phyloP scores from a whole-genome alignment of 1,284 basidiomycete species.

The Tylopilus sp. region DNA sequence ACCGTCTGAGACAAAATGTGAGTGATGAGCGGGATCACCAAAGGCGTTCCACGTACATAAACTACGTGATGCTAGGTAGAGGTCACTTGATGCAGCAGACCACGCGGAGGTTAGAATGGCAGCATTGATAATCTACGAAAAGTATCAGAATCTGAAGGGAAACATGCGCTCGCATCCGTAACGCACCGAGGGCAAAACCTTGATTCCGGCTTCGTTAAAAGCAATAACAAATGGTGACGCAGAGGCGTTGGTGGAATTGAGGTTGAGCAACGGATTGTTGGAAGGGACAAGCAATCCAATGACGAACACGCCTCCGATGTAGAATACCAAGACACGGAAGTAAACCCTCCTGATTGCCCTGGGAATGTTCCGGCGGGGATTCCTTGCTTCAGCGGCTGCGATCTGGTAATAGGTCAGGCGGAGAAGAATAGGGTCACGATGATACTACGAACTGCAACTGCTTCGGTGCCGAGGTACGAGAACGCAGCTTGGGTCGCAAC shows the following conservation, averaged over 20 bases:
- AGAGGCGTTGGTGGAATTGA: constrained; percentile 31
- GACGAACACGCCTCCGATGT: constrained; percentile 46
- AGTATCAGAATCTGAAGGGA: background rate
- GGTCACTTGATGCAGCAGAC: constrained; percentile 40
- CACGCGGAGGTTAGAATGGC: constrained; percentile 60
- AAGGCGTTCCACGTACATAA: constrained; percentile 15
- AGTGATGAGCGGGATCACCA: background rate
- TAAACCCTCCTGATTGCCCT: constrained; percentile 48
- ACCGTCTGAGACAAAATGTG: constrained; percentile 38
- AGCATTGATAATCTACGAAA: constrained; percentile 54
- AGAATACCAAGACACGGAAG: constrained; percentile 50
- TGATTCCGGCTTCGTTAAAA: constrained; percentile 47
- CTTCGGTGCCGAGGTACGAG: constrained; percentile 56
- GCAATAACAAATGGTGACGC: constrained; percentile 56
- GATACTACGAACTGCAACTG: constrained; percentile 41
- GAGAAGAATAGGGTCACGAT: background rate
- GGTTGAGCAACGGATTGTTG: constrained; percentile 40
- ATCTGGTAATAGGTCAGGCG: constrained; percentile 29
- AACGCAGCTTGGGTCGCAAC: constrained; percentile 42
- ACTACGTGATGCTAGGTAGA: constrained; percentile 26
- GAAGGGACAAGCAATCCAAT: constrained; percentile 53
- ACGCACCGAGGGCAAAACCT: constrained; percentile 43
- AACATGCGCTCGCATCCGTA: too few relatives aligned
- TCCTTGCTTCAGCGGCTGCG: constrained; percentile 46
- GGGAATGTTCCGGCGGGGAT: constrained; percentile 37